These are phyloP conservation scores for Cetradonia linearis DNA, from an alignment of 495 filamentous ascomycete species.

Conservation along the genomic window DNA sequence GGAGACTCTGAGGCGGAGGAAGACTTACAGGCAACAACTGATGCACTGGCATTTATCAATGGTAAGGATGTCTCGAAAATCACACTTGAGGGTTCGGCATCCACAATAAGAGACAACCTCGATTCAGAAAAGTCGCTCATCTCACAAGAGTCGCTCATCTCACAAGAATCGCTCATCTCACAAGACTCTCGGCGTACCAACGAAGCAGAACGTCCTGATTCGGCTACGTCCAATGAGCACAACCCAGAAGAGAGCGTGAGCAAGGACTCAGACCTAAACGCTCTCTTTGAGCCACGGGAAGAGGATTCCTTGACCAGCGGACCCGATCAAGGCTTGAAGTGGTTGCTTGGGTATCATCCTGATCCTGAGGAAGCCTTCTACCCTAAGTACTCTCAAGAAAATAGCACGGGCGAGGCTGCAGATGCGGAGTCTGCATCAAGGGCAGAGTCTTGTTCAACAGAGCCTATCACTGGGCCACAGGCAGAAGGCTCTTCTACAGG, in stretches of 20 bases:
- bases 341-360: background rate
- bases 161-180: background rate
- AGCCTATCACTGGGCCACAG: too few relatives aligned
- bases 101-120: too few relatives aligned
- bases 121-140: background rate
- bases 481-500: too few relatives aligned
- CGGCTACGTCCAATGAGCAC: background rate
- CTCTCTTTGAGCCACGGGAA: background rate
- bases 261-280: background rate
- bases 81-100: too few relatives aligned
- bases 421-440: too few relatives aligned
- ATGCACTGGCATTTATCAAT: too few relatives aligned
- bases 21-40: accelerated
- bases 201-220: background rate
- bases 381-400: background rate
- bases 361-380: background rate
- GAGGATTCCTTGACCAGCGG: background rate
- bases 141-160: background rate
- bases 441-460: too few relatives aligned
- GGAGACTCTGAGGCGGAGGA: background rate
- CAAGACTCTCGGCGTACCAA: background rate
- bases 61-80: too few relatives aligned
- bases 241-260: background rate
- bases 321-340: background rate
- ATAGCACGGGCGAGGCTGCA: too few relatives aligned